Evolutionary conservation across 2,329 filamentous ascomycete species (phyloP).

Genomic region (Cadophora malorum): DNA sequence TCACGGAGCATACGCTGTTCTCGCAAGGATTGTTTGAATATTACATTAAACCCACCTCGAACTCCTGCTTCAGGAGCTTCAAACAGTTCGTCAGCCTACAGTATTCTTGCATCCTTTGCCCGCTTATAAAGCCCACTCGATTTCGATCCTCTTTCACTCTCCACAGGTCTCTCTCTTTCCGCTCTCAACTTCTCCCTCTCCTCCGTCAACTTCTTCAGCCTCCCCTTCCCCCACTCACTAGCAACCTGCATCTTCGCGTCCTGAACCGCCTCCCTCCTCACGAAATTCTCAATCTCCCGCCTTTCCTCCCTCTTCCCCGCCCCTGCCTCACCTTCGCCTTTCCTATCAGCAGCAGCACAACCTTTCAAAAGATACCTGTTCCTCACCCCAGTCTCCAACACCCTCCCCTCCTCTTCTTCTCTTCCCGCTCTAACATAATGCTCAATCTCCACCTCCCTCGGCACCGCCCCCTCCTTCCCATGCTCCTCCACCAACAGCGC

Average conservation of each 20-base stretch:
- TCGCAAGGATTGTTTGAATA: neutral
- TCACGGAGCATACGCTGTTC: no score
- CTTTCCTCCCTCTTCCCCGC: neutral
- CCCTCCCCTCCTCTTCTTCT: neutral
- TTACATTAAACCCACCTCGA: neutral
- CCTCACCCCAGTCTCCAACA: neutral
- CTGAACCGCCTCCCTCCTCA: neutral
- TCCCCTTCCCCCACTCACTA: constrained; percentile 9
- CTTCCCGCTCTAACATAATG: constrained; percentile 6
- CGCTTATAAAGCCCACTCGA: neutral
- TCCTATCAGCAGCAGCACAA: no score
- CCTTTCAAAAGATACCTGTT: neutral
- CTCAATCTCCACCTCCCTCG: constrained; percentile 47
- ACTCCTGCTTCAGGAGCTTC: no score
- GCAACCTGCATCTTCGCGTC: neutral
- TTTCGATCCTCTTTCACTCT: neutral
- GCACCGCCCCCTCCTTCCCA: constrained; percentile 64
- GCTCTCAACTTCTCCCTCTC: neutral
- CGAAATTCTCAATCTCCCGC: neutral
- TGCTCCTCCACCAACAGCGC: constrained; percentile 18
- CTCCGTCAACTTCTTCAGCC: neutral
- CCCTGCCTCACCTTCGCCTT: neutral
- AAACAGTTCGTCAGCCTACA: no score
- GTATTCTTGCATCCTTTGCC: neutral
- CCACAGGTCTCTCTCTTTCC: no score